Percentiles rank a stretch among this genome's conserved stretches.
phyloP scores from a whole-genome alignment of 2,329 filamentous ascomycete species.

The Teratosphaeria viscida region DNA sequence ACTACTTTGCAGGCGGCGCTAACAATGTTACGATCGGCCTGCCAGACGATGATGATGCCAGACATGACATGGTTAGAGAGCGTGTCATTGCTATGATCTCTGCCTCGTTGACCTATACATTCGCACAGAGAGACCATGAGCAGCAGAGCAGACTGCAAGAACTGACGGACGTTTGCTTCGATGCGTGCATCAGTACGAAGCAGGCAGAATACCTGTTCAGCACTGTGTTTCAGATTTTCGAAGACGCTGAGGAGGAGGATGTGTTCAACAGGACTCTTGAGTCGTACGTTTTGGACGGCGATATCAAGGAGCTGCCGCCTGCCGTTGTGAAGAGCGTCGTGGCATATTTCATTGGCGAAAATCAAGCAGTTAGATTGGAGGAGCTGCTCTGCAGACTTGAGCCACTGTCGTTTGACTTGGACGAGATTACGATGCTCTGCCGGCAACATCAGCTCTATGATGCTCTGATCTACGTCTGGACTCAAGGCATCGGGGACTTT shows the following conservation, averaged over 20 bases:
- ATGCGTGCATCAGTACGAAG: slow-evolving; percentile 66
- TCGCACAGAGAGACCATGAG: slow-evolving; percentile 49
- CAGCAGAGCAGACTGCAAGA: slow-evolving; percentile 56
- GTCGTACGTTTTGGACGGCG: slow-evolving; percentile 70
- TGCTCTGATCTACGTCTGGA: slow-evolving; percentile 95
- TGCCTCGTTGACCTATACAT: slow-evolving; percentile 82
- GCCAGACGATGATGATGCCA: slow-evolving; percentile 65
- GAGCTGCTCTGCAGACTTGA: slow-evolving; percentile 92
- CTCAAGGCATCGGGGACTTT: slow-evolving; percentile 77
- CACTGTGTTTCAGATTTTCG: slow-evolving; percentile 81
- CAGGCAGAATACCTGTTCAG: slow-evolving; percentile 82
- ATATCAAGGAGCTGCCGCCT: slow-evolving; percentile 67
- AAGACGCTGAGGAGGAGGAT: slow-evolving; percentile 60
- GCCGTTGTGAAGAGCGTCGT: slow-evolving; percentile 79
- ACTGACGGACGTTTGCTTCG: slow-evolving; percentile 72
- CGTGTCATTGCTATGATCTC: slow-evolving; percentile 89
- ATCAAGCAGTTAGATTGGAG: slow-evolving; percentile 69
- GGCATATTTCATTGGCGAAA: slow-evolving; percentile 64
- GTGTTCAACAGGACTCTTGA: slow-evolving; percentile 84
- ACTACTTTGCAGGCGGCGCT: slow-evolving; percentile 83
- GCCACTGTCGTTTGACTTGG: slow-evolving; percentile 81
- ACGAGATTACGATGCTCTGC: slow-evolving; percentile 83
- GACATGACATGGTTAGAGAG: slow-evolving; percentile 75
- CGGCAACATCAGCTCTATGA: slow-evolving; percentile 89
- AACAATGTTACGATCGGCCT: slow-evolving; percentile 90